phyloP scores from a whole-genome alignment of 192 early-diverging fungal genomes.

The Podila epigama region DNA sequence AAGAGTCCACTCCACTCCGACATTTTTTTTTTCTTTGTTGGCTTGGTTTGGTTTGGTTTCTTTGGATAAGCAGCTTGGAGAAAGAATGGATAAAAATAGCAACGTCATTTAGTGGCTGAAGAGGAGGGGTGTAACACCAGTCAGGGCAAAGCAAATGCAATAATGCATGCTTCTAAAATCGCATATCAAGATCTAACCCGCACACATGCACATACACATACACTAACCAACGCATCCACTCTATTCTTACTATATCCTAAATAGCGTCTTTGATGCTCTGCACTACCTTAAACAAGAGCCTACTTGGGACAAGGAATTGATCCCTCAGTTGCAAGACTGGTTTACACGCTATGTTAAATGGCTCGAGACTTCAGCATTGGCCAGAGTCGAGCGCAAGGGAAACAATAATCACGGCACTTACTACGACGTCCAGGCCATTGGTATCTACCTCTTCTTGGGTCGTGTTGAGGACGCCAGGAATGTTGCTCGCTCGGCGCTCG shows the following conservation, averaged over 20 bases:
- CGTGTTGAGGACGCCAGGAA: slow-evolving; percentile 35
- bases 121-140: no score
- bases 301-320: slow-evolving; percentile 37
- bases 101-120: no score
- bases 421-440: slow-evolving; percentile 59
- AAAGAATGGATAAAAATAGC: background rate
- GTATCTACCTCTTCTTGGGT: slow-evolving; percentile 55
- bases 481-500: slow-evolving; percentile 23
- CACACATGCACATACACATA: no score
- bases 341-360: slow-evolving; percentile 47
- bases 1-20: no score
- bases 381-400: slow-evolving; percentile 35
- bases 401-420: slow-evolving; percentile 66
- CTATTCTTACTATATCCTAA: background rate
- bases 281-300: slow-evolving; percentile 43
- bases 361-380: slow-evolving; percentile 38
- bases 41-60: background rate
- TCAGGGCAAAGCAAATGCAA: no score
- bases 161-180: no score
- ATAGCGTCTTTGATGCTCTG: slow-evolving; percentile 50
- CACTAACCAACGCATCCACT: background rate
- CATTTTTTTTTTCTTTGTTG: background rate
- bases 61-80: no score
- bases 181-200: no score
- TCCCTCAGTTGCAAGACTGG: slow-evolving; percentile 44